Percentiles rank a stretch among this genome's conserved stretches.
phyloP scores from a whole-genome alignment of 164 flowering plant genomes.

The Vitis riparia region DNA sequence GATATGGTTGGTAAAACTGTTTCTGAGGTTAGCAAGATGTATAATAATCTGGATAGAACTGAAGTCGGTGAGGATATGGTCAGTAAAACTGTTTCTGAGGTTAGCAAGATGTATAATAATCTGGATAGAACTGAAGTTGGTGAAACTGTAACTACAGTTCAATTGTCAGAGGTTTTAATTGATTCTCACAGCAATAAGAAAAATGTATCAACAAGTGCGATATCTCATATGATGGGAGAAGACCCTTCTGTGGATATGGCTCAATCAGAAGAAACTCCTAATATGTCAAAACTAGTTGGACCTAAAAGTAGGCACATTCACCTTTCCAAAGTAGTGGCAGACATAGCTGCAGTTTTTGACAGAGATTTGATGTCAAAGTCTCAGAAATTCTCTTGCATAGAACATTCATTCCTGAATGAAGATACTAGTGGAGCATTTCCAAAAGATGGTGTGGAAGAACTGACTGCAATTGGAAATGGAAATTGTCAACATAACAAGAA shows the following conservation, averaged over 20 bases:
- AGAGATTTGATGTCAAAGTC: neutral
- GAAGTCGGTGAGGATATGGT: neutral
- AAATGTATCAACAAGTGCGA: neutral
- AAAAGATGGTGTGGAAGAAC: slow-evolving; percentile 7
- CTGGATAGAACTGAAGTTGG: neutral
- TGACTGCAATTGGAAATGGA: slow-evolving; percentile 3
- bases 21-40: neutral
- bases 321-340: neutral
- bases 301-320: neutral
- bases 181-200: slow-evolving; percentile 9
- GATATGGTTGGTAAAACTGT: neutral
- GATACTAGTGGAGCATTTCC: neutral
- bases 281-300: slow-evolving; percentile 5
- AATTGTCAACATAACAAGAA: slow-evolving; percentile 3
- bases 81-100: neutral
- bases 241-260: slow-evolving; percentile 1
- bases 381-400: neutral
- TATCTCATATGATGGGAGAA: neutral
- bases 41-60: neutral
- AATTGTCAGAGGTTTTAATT: slow-evolving; percentile 10
- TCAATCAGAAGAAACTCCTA: slow-evolving; percentile 3
- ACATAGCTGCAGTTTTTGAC: neutral
- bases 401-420: neutral
- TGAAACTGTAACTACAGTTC: neutral
- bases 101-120: neutral